Conservation (phyloP, 805 yeast species). For the Barnettozyma botsteinii region DNA sequence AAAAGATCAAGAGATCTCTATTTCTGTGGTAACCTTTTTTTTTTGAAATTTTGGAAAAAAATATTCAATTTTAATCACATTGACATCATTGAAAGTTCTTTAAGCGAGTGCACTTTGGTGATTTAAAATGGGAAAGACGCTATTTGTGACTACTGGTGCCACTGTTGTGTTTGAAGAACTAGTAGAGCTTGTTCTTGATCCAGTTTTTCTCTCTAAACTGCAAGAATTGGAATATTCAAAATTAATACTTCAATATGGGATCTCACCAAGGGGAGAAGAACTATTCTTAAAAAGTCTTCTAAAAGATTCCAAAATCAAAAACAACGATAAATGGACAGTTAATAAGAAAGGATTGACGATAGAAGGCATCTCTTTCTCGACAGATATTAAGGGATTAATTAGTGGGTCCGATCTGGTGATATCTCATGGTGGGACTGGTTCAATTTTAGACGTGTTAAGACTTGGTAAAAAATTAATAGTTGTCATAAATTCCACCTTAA, state of each 20-base stretch:
- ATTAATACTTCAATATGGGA: constrained; percentile 59
- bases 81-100: too few relatives aligned
- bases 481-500: constrained; percentile 63
- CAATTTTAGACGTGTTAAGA: constrained; percentile 74
- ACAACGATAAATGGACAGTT: constrained; percentile 1
- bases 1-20: neutral
- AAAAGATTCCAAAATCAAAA: neutral
- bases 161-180: constrained; percentile 73
- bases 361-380: constrained; percentile 43
- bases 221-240: constrained; percentile 31
- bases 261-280: constrained; percentile 23
- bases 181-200: constrained; percentile 37
- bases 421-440: constrained; percentile 92
- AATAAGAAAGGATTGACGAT: constrained; percentile 24
- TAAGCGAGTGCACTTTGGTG: too few relatives aligned
- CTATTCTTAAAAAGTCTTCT: constrained; percentile 17
- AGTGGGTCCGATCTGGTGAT: constrained; percentile 52
- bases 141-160: constrained; percentile 82
- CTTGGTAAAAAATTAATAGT: constrained; percentile 53
- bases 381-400: constrained; percentile 38
- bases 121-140: constrained; percentile 10
- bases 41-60: too few relatives aligned
- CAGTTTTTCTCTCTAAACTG: constrained; percentile 33
- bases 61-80: too few relatives aligned
- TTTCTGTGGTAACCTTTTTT: neutral